Percentiles rank a stretch among this genome's conserved stretches.
These are phyloP conservation scores for Tolypocladium amazonense DNA, from an alignment of 2,329 filamentous ascomycete species.

Conservation along the genomic window DNA sequence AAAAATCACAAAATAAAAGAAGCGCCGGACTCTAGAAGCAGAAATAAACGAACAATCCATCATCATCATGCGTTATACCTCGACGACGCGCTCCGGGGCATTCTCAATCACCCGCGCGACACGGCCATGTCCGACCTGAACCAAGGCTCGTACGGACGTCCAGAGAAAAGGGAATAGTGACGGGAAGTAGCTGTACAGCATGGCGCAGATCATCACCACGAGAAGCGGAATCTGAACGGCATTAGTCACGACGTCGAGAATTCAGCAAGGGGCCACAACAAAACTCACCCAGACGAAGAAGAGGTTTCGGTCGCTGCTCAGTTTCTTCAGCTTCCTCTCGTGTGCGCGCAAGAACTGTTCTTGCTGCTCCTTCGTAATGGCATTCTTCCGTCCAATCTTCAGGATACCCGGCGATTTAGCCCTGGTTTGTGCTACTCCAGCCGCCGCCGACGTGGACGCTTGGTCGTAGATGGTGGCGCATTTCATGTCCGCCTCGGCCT, in stretches of 20 bases:
- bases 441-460: conserved; percentile 7
- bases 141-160: conserved; percentile 20
- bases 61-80: conserved; percentile 14
- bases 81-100: conserved; percentile 13
- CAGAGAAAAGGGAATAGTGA: conserved; percentile 29
- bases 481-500: conserved; percentile 48
- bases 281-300: conserved; percentile 57
- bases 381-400: conserved; percentile 51
- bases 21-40: conserved; percentile 8
- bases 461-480: conserved; percentile 44
- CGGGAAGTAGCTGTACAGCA: conserved; percentile 41
- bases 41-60: conserved; percentile 7
- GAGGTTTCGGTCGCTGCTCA: conserved; percentile 53
- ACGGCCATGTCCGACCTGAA: conserved; percentile 14
- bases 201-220: conserved; percentile 34
- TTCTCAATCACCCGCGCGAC: conserved; percentile 13
- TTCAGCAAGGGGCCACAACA: background rate
- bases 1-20: background rate
- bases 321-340: conserved; percentile 50
- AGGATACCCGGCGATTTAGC: conserved; percentile 34
- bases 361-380: conserved; percentile 55
- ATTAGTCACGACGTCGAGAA: conserved; percentile 8
- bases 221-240: conserved; percentile 38
- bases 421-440: conserved; percentile 23
- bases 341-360: conserved; percentile 51